Evolutionary conservation across 495 filamentous ascomycete species (phyloP).

Genomic region (Aspergillus haitiensis): DNA sequence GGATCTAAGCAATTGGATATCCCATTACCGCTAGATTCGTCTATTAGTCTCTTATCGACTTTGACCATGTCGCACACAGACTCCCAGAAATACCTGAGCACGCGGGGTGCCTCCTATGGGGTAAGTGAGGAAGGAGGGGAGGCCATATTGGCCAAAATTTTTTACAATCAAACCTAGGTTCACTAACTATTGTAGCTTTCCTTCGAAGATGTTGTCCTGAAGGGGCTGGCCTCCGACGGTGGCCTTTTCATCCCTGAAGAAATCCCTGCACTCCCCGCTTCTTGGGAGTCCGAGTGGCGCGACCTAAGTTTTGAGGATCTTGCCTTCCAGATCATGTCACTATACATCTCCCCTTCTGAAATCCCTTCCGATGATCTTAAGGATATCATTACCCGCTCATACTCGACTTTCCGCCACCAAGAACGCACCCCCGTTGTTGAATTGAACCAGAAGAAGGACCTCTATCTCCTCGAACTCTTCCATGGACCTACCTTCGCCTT

Average conservation of each 20-base stretch:
- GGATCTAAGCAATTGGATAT: neutral
- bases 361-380: conserved; percentile 79
- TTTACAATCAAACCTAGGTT: conserved; percentile 2
- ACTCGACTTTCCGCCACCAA: conserved; percentile 78
- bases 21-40: neutral
- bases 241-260: conserved; percentile 89
- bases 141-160: neutral
- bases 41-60: neutral
- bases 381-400: conserved; percentile 74
- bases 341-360: conserved; percentile 80
- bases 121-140: conserved; percentile 43
- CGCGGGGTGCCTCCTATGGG: conserved; percentile 74
- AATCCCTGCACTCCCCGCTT: conserved; percentile 50
- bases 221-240: conserved; percentile 84
- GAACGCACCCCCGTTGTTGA: conserved; percentile 72
- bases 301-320: conserved; percentile 77
- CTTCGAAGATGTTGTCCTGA: conserved; percentile 87
- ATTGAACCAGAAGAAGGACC: conserved; percentile 62
- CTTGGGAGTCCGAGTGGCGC: conserved; percentile 59
- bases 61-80: conserved; percentile 23
- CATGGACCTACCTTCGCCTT: conserved; percentile 97
- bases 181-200: conserved; percentile 59
- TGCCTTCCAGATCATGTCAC: conserved; percentile 66
- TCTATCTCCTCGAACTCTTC: conserved; percentile 91
- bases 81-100: conserved; percentile 80